Conservation (phyloP, 208 protist species). For the Novymonas esmeraldas region DNA sequence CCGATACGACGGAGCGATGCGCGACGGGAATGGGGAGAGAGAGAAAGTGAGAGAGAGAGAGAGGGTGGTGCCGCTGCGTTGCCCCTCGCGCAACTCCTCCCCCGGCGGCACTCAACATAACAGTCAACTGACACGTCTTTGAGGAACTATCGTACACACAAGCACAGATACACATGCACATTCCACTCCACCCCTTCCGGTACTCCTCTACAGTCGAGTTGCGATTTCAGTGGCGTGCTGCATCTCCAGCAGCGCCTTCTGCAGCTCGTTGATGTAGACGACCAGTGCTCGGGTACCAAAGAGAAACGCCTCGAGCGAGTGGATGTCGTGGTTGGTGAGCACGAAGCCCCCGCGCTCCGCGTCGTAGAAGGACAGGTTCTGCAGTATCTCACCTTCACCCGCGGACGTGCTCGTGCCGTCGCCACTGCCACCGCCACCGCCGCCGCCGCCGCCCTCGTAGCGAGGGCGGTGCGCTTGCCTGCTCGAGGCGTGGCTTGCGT, state of each 20-base stretch:
- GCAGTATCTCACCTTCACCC: slow-evolving; percentile 36
- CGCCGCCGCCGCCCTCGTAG: not conserved
- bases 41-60: too few species aligned
- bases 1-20: too few species aligned
- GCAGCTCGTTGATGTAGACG: slow-evolving; percentile 76
- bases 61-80: too few species aligned
- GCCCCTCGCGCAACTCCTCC: too few species aligned
- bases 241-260: slow-evolving; percentile 84
- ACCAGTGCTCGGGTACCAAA: slow-evolving; percentile 79
- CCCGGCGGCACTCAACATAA: too few species aligned
- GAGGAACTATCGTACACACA: too few species aligned
- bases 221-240: slow-evolving; percentile 74
- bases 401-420: slow-evolving; percentile 14
- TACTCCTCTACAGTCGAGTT: slow-evolving; percentile 73
- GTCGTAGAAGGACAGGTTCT: slow-evolving; percentile 65
- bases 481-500: not conserved
- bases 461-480: not conserved
- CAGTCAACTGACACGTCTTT: too few species aligned
- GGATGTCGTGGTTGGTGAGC: slow-evolving; percentile 86
- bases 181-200: not conserved
- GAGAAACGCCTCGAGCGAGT: slow-evolving; percentile 89
- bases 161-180: not conserved
- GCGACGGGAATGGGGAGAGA: too few species aligned
- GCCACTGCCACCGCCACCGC: slow-evolving; percentile 16
- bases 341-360: slow-evolving; percentile 74